Percentiles rank a stretch among this genome's conserved stretches.
Conservation (phyloP, 805 yeast species). For the Candida chauliodis region DNA sequence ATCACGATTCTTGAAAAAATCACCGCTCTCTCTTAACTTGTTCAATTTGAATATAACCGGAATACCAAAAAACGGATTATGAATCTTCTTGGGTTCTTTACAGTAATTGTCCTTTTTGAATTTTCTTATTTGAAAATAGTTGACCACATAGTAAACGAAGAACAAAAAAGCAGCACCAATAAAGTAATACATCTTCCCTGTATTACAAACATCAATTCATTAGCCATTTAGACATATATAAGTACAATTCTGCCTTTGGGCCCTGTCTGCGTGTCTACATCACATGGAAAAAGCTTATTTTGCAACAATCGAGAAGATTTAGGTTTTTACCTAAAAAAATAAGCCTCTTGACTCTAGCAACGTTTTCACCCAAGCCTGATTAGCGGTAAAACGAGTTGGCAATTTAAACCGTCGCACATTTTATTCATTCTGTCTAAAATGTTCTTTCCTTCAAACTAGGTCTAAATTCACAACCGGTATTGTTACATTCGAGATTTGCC, state of each 20-base stretch:
- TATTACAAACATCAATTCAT: no score
- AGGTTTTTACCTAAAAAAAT: not conserved
- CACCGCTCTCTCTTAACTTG: not conserved
- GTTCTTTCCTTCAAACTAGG: no score
- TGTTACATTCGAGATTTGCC: no score
- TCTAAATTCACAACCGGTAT: no score
- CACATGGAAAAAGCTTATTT: constrained; percentile 1
- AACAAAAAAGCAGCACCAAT: not conserved
- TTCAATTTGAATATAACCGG: not conserved
- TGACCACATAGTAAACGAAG: not conserved
- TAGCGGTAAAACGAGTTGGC: no score
- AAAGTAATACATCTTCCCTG: not conserved
- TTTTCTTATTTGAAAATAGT: not conserved
- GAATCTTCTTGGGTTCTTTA: not conserved
- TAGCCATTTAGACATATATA: no score
- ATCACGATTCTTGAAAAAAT: not conserved
- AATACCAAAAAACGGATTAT: constrained; percentile 3
- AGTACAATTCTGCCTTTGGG: no score
- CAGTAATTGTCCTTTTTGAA: constrained; percentile 1
- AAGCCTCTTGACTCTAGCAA: no score
- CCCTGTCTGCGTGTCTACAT: not conserved
- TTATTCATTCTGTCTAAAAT: no score
- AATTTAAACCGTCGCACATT: no score
- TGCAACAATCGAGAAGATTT: not conserved
- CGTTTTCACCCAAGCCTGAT: no score